Evolutionary conservation across 2,329 filamentous ascomycete genomes (phyloP).

Genomic region (Cercospora citrullina): DNA sequence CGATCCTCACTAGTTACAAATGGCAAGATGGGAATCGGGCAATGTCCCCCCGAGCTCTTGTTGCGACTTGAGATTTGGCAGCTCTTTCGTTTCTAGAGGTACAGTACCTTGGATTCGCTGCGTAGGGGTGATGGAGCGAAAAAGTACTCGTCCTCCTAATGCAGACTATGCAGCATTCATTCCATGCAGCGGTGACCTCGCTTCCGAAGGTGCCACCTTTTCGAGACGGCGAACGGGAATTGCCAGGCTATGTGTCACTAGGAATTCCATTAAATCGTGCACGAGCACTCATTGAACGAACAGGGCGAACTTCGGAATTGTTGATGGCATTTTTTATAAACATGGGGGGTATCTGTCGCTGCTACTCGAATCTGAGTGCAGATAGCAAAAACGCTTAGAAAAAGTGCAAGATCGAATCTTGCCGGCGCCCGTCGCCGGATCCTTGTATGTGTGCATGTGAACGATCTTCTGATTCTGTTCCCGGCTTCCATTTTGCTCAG

Average conservation of each 20-base stretch:
- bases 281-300: slow-evolving; percentile 6
- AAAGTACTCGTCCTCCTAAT: background rate
- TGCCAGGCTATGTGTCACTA: slow-evolving; percentile 2
- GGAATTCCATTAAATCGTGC: slow-evolving; percentile 5
- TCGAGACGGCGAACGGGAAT: background rate
- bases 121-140: background rate
- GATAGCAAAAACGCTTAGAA: slow-evolving; percentile 7
- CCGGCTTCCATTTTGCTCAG: slow-evolving; percentile 8
- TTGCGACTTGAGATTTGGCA: background rate
- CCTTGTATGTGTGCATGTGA: slow-evolving; percentile 13
- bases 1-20: background rate
- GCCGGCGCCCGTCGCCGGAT: slow-evolving; percentile 1
- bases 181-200: background rate
- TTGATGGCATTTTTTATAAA: slow-evolving; percentile 16
- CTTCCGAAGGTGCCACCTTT: background rate
- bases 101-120: background rate
- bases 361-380: slow-evolving; percentile 11
- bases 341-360: slow-evolving; percentile 25
- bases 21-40: background rate
- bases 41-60: background rate
- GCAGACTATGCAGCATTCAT: background rate
- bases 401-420: background rate
- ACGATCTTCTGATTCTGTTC: slow-evolving; percentile 17
- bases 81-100: background rate
- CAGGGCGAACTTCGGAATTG: slow-evolving; percentile 12